phyloP scores from a whole-genome alignment of 208 protist genomes.

The Wallacemonas collosoma region DNA sequence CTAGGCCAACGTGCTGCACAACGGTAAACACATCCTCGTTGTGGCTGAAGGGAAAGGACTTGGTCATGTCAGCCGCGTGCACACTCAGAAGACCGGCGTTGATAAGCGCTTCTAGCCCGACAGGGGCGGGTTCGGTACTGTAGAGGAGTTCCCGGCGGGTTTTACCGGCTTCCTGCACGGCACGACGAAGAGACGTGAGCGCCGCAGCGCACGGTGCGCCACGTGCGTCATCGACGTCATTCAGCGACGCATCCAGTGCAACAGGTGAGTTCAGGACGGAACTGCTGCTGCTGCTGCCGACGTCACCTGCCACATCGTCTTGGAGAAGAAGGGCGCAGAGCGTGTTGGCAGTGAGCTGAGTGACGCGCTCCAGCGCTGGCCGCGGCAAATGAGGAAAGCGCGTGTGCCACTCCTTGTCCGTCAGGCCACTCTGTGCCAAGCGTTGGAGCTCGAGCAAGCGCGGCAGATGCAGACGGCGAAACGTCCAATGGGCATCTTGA shows the following conservation, averaged over 20 bases:
- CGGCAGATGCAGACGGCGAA: slow-evolving; percentile 65
- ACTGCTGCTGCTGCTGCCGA: no score
- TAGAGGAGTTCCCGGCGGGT: slow-evolving; percentile 13
- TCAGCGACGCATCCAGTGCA: background rate
- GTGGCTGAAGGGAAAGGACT: slow-evolving; percentile 32
- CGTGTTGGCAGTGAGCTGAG: slow-evolving; percentile 35
- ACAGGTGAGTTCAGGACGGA: background rate
- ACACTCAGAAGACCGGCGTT: slow-evolving; percentile 50
- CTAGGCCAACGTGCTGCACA: slow-evolving; percentile 54
- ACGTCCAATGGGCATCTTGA: slow-evolving; percentile 70
- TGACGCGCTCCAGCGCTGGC: slow-evolving; percentile 32
- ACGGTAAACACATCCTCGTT: slow-evolving; percentile 73
- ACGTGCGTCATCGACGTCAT: background rate
- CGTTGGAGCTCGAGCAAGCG: slow-evolving; percentile 32
- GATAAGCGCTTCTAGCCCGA: slow-evolving; percentile 47
- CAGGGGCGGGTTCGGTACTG: slow-evolving; percentile 25
- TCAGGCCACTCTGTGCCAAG: background rate
- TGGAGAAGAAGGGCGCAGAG: slow-evolving; percentile 35
- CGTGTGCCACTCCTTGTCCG: slow-evolving; percentile 38
- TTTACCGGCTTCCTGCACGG: background rate
- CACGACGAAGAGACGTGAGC: background rate
- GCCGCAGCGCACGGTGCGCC: background rate
- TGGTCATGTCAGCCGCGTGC: slow-evolving; percentile 44
- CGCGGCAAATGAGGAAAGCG: slow-evolving; percentile 34
- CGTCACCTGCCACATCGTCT: background rate